phyloP scores from a whole-genome alignment of 192 early-diverging fungal species.

The Coemansia sp. region DNA sequence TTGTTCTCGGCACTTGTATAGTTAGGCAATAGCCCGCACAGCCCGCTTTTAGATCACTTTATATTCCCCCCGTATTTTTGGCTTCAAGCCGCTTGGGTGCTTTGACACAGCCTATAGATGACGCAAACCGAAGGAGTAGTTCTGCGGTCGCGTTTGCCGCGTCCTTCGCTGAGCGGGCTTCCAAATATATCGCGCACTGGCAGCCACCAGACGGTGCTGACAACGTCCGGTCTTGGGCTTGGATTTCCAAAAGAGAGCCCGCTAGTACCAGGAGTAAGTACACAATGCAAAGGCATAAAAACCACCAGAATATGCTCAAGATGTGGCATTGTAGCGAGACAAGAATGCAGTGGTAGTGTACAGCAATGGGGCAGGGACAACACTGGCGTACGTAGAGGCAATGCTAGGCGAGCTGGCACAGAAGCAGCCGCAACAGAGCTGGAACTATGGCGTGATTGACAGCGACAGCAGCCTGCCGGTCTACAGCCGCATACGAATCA shows the following conservation, averaged over 20 bases:
- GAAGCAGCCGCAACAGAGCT: conserved; percentile 9
- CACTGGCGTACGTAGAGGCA: conserved; percentile 39
- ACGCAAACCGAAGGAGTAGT: not conserved
- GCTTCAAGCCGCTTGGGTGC: no score
- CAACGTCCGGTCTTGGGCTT: conserved; percentile 12
- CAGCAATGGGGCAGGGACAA: conserved; percentile 16
- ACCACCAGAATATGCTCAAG: no score
- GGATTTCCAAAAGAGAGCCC: conserved; percentile 1
- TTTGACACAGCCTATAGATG: no score
- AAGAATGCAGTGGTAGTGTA: conserved; percentile 31
- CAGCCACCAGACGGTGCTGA: conserved; percentile 20
- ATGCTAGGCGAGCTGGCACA: conserved; percentile 32
- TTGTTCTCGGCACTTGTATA: not conserved
- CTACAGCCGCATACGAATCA: conserved; percentile 25
- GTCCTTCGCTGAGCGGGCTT: conserved; percentile 17
- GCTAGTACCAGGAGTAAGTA: conserved; percentile 25
- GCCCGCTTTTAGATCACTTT: no score
- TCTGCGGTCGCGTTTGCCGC: conserved; percentile 25
- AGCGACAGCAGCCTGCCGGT: conserved; percentile 22
- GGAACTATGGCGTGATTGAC: conserved; percentile 34
- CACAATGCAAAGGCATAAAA: not conserved
- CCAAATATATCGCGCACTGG: conserved; percentile 12
- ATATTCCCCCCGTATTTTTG: no score
- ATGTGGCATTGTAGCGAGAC: conserved; percentile 18
- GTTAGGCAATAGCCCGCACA: no score